Evolutionary conservation across 1,284 basidiomycete genomes (phyloP).

Genomic region (Cutaneotrichosporon cavernicola): DNA sequence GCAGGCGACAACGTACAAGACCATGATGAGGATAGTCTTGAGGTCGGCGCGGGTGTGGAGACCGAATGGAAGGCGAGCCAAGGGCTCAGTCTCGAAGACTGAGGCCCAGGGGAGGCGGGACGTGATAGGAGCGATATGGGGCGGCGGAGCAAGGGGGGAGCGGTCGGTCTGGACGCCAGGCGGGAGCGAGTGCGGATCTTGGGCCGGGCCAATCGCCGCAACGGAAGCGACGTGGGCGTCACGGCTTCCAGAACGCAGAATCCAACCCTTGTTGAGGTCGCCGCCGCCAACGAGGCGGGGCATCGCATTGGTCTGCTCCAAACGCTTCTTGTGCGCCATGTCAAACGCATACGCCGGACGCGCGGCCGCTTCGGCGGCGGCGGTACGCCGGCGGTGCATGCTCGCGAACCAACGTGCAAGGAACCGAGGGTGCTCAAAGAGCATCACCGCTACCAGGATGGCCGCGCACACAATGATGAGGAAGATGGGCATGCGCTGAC

Average conservation of each 20-base stretch:
- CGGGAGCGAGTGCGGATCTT: background rate
- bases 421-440: conserved; percentile 45
- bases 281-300: conserved; percentile 33
- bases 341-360: conserved; percentile 18
- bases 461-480: conserved; percentile 33
- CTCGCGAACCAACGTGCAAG: conserved; percentile 47
- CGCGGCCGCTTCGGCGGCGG: conserved; percentile 9
- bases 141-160: conserved; percentile 33
- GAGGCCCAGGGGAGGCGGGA: conserved; percentile 35
- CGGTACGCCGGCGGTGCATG: conserved; percentile 15
- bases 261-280: conserved; percentile 38
- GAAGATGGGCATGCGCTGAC: conserved; percentile 13
- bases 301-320: background rate
- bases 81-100: conserved; percentile 35
- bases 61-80: conserved; percentile 30
- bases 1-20: conserved; percentile 37
- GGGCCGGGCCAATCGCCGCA: background rate
- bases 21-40: conserved; percentile 35
- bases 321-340: conserved; percentile 12
- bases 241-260: conserved; percentile 21
- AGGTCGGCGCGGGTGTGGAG: conserved; percentile 38
- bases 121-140: conserved; percentile 36
- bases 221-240: background rate
- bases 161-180: conserved; percentile 6
- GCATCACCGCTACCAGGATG: conserved; percentile 37